Percentiles rank a stretch among this genome's conserved stretches.
These are phyloP conservation scores for Fusarium newnesense DNA, from an alignment of 2,329 filamentous ascomycete species.

Conservation along the genomic window DNA sequence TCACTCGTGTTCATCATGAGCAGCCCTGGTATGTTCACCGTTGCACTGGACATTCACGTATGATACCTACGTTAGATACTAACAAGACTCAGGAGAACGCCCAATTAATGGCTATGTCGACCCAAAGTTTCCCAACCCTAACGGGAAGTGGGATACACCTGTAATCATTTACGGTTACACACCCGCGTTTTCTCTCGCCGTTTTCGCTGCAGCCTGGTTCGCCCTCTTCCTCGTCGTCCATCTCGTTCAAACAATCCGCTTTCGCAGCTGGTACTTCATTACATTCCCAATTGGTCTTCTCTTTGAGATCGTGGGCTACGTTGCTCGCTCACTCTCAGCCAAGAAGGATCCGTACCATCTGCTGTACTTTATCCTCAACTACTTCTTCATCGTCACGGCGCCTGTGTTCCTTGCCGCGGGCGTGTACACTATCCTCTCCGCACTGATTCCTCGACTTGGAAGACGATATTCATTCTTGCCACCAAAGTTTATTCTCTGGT, in stretches of 20 bases:
- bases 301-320: slow-evolving; percentile 63
- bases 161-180: slow-evolving; percentile 63
- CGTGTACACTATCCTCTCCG: slow-evolving; percentile 65
- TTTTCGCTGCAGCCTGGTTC: slow-evolving; percentile 58
- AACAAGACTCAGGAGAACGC: slow-evolving; percentile 7
- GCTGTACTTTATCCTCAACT: slow-evolving; percentile 66
- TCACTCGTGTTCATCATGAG: slow-evolving; percentile 28
- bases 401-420: slow-evolving; percentile 67
- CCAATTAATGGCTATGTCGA: slow-evolving; percentile 56
- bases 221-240: slow-evolving; percentile 53
- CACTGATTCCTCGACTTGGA: slow-evolving; percentile 59
- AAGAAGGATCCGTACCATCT: slow-evolving; percentile 63
- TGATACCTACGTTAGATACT: not conserved
- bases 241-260: slow-evolving; percentile 48
- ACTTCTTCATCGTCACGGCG: slow-evolving; percentile 70
- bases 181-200: slow-evolving; percentile 56
- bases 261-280: slow-evolving; percentile 59
- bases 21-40: slow-evolving; percentile 11
- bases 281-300: slow-evolving; percentile 56
- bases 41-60: too few relatives aligned
- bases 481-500: slow-evolving; percentile 59
- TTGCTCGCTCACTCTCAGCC: slow-evolving; percentile 59
- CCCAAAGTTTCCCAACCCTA: slow-evolving; percentile 62
- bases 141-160: slow-evolving; percentile 56
- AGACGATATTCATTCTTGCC: slow-evolving; percentile 55